A percentile compares a stretch with the other conserved stretches of the same genome.
phyloP scores from a whole-genome alignment of 768 basidiomycete genomes.

The Infundibulicybe gibba region DNA sequence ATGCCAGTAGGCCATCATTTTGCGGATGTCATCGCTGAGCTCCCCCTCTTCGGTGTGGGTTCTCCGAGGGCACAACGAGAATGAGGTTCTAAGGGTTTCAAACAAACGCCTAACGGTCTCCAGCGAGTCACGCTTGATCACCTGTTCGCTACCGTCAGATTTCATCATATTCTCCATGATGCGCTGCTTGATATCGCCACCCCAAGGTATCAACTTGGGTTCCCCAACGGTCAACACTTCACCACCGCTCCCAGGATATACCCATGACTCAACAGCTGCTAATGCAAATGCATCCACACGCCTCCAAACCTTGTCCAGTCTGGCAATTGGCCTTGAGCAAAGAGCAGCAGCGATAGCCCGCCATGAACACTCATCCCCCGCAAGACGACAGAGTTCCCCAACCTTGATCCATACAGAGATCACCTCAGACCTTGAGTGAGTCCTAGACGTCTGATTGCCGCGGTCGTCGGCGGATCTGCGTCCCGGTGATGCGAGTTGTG shows the following conservation, averaged over 20 bases:
- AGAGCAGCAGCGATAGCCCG: conserved; percentile 67
- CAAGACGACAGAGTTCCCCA: conserved; percentile 67
- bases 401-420: conserved; percentile 71
- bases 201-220: conserved; percentile 64
- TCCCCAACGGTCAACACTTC: conserved; percentile 29
- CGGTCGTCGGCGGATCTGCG: conserved; percentile 29
- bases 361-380: conserved; percentile 81
- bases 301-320: conserved; percentile 79
- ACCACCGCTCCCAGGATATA: conserved; percentile 36
- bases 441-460: conserved; percentile 42
- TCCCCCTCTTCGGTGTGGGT: conserved; percentile 31
- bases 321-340: conserved; percentile 69
- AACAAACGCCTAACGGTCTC: conserved; percentile 41
- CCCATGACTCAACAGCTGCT: conserved; percentile 65
- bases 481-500: conserved; percentile 15
- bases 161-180: conserved; percentile 44
- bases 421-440: conserved; percentile 70
- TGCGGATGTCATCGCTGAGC: conserved; percentile 40
- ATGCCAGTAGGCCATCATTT: conserved; percentile 57
- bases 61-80: conserved; percentile 49
- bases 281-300: conserved; percentile 60
- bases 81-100: conserved; percentile 45
- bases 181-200: conserved; percentile 49
- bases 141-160: conserved; percentile 41
- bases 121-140: conserved; percentile 39